Percentiles rank a stretch among this genome's conserved stretches.
phyloP scores from a whole-genome alignment of 257 asterid species.

The Misopates orontium region DNA sequence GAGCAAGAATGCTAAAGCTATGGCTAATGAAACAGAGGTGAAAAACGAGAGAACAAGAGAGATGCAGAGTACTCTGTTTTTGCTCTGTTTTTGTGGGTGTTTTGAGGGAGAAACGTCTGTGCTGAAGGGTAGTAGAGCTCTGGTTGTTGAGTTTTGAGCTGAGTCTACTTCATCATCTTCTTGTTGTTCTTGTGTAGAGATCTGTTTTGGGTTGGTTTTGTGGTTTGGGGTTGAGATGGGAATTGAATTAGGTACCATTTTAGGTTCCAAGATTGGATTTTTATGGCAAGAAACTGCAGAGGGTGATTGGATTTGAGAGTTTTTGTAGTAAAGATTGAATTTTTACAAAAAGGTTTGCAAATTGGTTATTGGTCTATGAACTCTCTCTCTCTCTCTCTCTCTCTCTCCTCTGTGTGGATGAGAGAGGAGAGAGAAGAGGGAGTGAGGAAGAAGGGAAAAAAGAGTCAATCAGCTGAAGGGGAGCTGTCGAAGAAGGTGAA shows the following conservation, averaged over 20 bases:
- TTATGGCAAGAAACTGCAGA: not conserved
- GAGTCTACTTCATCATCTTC: conserved; percentile 28
- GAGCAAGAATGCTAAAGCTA: conserved; percentile 51
- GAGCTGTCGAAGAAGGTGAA: conserved; percentile 27
- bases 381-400: not conserved
- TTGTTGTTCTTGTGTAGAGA: conserved; percentile 25
- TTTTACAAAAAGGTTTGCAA: not conserved
- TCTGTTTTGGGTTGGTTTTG: conserved; percentile 24
- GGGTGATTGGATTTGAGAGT: conserved; percentile 1
- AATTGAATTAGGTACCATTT: not conserved
- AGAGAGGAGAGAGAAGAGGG: not conserved
- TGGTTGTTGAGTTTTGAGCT: conserved; percentile 31
- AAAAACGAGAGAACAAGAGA: conserved; percentile 50
- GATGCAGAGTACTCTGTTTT: conserved; percentile 31
- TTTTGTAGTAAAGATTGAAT: not conserved
- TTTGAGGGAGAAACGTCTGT: conserved; percentile 35
- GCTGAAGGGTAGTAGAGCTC: conserved; percentile 41
- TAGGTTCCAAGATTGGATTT: not conserved
- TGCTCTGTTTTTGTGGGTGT: conserved; percentile 22
- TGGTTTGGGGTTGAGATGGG: conserved; percentile 3
- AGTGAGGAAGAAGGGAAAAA: no score
- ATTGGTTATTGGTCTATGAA: not conserved
- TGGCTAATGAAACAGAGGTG: conserved; percentile 54
- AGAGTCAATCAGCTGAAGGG: conserved; percentile 14
- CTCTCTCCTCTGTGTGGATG: not conserved